Base-by-base conservation (phyloP, 805 yeast genomes). In the Metschnikowia proteae region DNA sequence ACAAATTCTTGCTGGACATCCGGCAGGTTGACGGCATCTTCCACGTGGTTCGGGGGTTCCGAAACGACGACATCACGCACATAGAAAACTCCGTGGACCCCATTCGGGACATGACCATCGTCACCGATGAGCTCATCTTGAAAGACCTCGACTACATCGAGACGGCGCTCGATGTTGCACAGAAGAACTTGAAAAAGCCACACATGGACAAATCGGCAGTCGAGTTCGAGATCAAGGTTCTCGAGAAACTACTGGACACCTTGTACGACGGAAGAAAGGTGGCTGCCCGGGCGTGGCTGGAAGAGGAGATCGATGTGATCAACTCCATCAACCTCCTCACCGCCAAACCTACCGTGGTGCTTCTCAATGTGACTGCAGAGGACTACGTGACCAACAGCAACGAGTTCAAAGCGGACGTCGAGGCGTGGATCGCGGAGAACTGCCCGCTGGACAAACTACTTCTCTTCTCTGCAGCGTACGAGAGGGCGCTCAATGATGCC, bases 1-100 rank as follows among this genome's bases (percentile, higher is more conserved):
- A 94, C 70, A 96, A 96, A 55, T 94, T 94, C 80, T 82, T 94
- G 74, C 85, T 96, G 59, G 91, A 94, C 70, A 94, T 94, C 62
- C 83, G 98, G 73, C 94, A 96, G 43, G 99, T 94, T 49, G 99
- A 94, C 79, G 96, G 97, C 54, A 85, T 94, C 57, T 94, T 87
- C 75, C 98, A 94, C 75, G 96, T 94, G 56, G 98, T 94, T 44
- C 85, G 99, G 73, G 88, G 96, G 73, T 94, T 56, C 33, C 44
- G 54, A 17, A 51, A 57, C 38, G 60, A 57, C 33, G 60, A 57
- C 5, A 55, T 57, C 47, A 57, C 59, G 3, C 60, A 57, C 39
- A 57, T 57, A 10, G 60, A 57, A 39, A 43, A 45, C 37, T 38
- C 50, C 55, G 60, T 57, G 40, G 56, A 57, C 33, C 60, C 60